phyloP scores from a whole-genome alignment of 495 filamentous ascomycete genomes.

The Pseudevernia furfuracea region DNA sequence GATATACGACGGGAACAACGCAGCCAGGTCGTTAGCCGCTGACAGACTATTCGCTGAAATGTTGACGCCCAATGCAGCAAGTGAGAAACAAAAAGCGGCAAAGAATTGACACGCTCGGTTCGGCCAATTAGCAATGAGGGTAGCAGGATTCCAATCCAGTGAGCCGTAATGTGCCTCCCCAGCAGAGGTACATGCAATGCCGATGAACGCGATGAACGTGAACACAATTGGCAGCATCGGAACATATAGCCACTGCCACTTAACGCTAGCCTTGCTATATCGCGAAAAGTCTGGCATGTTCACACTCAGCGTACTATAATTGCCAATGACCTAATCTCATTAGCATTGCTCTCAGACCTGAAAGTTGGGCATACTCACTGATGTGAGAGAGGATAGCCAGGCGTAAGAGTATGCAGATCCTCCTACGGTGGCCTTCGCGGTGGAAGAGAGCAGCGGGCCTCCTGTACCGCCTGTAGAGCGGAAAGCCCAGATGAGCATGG shows the following conservation, averaged over 20 bases:
- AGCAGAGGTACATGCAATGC: constrained; percentile 41
- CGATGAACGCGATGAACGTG: constrained; percentile 45
- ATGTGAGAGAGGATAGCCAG: constrained; percentile 40
- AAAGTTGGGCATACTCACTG: constrained; percentile 15
- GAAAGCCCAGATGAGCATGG: constrained; percentile 45
- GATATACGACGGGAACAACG: constrained; percentile 50
- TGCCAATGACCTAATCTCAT: constrained; percentile 30
- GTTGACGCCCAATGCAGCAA: constrained; percentile 46
- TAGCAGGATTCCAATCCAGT: constrained; percentile 42
- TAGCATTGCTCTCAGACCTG: not conserved
- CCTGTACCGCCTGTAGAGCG: constrained; percentile 23
- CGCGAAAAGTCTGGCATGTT: constrained; percentile 40
- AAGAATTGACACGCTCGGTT: constrained; percentile 48
- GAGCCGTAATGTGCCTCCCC: constrained; percentile 37
- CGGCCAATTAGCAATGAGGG: constrained; percentile 39
- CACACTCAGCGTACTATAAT: constrained; percentile 38
- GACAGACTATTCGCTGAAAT: constrained; percentile 60
- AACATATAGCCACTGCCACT: constrained; percentile 43
- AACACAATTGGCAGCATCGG: constrained; percentile 43
- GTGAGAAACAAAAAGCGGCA: constrained; percentile 40
- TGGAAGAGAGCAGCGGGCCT: constrained; percentile 19
- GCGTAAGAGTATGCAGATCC: constrained; percentile 39
- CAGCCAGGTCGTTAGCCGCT: constrained; percentile 56
- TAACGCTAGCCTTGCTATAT: constrained; percentile 38
- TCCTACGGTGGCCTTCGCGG: constrained; percentile 28